Base-by-base conservation (phyloP, 257 asterid genomes). In the Capsicum chinense region DNA sequence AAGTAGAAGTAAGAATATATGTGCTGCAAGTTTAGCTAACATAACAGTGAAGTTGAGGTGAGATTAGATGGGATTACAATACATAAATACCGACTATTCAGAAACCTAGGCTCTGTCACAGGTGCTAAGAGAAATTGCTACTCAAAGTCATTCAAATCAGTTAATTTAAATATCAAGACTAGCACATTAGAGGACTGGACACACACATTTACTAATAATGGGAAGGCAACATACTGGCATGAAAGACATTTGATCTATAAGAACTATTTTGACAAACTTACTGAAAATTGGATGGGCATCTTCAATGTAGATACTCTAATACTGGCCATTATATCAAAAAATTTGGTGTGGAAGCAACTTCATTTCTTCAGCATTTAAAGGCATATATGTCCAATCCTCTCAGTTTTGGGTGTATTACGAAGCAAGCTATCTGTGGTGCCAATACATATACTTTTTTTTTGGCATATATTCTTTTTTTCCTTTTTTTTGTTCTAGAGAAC, bases 361-460 rank as follows among this genome's bases (percentile, higher is more conserved):
- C 26, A 76, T 52, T 52, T 76, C 19, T 76, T 21, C 48, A 52
- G 63, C 63, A 76, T 52, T 68, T 21, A 74, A 0, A 74, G 7
- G 81, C 63, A 52, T 76, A 76, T 19, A 76, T 76, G 48, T 76
- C 12, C 42, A 39, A 68, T 68, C 54, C 54, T 37, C 54, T 68
- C 21, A 68, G 78, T 15, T 83, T 26, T 90, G 82, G 84, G 47
- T 33, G 17, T 21, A 74, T 5, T 6, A 50, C 5, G 11, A 21
- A 74, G 62, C 81, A 50, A 74, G 62, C 62, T 35, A 6, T 50
- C 47, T 19, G 81, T 76, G 14, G 17, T 14, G 63, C 81, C 3
- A 14, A 26, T 52, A 4, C 63, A 26, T 52, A 4, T 52, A 52
- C 21, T 68, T 73, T 73, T 14, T 56, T 14, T 56, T 26, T 26